These are phyloP conservation scores for Botrytis cinerea DNA, from an alignment of 2,329 filamentous ascomycete genomes.

Conservation along the genomic window DNA sequence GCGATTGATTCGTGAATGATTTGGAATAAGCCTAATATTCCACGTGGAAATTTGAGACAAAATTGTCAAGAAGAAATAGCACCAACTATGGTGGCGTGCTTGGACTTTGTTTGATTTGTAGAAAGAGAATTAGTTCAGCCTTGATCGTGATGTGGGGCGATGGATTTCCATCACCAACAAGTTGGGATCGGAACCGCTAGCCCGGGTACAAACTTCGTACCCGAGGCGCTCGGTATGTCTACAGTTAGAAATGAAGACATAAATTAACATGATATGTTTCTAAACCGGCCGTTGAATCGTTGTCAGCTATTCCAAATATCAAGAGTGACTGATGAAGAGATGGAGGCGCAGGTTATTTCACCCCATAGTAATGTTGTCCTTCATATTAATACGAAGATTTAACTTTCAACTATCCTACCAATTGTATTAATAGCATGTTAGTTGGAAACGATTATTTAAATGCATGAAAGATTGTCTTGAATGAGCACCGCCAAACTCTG, in stretches of 20 bases:
- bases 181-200: background rate
- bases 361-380: background rate
- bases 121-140: background rate
- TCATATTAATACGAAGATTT: background rate
- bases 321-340: background rate
- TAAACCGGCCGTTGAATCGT: background rate
- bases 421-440: background rate
- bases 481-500: background rate
- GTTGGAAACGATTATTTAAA: background rate
- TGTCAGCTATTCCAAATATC: background rate
- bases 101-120: background rate
- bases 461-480: background rate
- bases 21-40: background rate
- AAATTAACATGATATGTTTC: background rate
- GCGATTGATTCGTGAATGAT: background rate
- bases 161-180: conserved; percentile 1
- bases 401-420: background rate
- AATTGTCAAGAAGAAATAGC: background rate
- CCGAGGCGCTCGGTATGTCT: background rate
- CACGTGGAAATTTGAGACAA: background rate
- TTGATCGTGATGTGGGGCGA: background rate
- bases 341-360: background rate
- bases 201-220: background rate
- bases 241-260: background rate
- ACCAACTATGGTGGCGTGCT: background rate